Percentiles rank a stretch among this genome's conserved stretches.
phyloP scores from a whole-genome alignment of 352 stramenopile species.

The Saprolegnia diclina region DNA sequence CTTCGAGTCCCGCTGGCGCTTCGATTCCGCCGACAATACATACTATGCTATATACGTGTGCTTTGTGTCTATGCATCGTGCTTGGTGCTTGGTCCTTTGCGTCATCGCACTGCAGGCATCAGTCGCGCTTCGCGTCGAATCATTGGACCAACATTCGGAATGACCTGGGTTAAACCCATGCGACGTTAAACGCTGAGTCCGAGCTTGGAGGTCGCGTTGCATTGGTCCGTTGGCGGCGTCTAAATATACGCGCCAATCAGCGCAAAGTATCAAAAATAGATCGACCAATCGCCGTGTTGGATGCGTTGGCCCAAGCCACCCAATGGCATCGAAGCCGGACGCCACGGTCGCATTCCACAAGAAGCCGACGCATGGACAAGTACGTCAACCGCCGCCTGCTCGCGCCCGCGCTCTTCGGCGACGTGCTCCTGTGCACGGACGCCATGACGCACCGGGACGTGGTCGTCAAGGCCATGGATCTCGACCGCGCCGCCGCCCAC shows the following conservation, averaged over 20 bases:
- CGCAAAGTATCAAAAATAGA: neutral
- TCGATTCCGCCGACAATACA: too few species aligned
- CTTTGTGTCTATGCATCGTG: too few species aligned
- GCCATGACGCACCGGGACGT: neutral
- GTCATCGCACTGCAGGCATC: too few species aligned
- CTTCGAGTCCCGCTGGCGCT: too few species aligned
- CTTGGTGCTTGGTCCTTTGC: too few species aligned
- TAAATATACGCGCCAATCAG: neutral
- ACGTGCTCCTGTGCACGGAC: constrained; percentile 21
- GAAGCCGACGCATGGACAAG: neutral
- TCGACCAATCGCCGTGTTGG: neutral
- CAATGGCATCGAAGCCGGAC: neutral
- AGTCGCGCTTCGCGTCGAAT: too few species aligned
- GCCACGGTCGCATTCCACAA: neutral
- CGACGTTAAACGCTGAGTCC: neutral
- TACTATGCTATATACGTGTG: too few species aligned
- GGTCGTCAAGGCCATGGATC: constrained; percentile 7
- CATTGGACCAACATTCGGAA: neutral
- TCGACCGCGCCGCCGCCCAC: neutral
- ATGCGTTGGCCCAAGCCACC: neutral
- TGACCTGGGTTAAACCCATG: neutral
- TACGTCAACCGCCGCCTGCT: neutral
- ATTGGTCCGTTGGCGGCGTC: neutral
- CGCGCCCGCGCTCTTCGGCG: constrained; percentile 14
- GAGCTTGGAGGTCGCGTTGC: neutral